Base-by-base conservation (phyloP, 306 rosid species). In the Malus fusca region DNA sequence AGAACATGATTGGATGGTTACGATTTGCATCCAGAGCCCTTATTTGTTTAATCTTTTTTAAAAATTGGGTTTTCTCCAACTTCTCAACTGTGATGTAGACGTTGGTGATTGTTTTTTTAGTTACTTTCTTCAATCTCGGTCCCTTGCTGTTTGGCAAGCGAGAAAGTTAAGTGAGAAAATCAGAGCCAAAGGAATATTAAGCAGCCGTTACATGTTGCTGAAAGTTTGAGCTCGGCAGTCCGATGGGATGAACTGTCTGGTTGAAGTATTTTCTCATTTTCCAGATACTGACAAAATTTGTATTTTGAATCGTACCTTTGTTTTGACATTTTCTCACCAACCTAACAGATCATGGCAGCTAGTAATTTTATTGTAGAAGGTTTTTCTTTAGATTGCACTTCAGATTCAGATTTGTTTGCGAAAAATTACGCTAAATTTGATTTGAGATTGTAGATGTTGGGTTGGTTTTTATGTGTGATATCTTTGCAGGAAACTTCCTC, bases 401-500 rank as follows among this genome's bases (percentile, higher is more conserved):
- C 10, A 25, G 67, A 58, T 72, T 75, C n/a, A 51, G 59, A 74
- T 61, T 44, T 46, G 22, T 7, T 4, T 33, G 6, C 1, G 2
- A 14, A 35, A 72, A 33, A 14, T 31, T 22, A 6, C n/a, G 21
- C 44, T 11, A 35, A 37, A 72, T 37, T 1, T 40, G 23, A 23
- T 58, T 13, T 4, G 21, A 35, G 11, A 72, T 18, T 56, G 43
- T 35, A n/a, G 67, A 58, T 9, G 62, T 56, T 56, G 33, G 33
- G n/a, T 60, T 25, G 68, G 43, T 18, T 12, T 60, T 61, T 26
- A 73, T 43, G 43, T 28, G 19, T 74, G 69, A 6, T 60, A 6
- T 74, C 37, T 79, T 68, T 82, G 79, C 86, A 96, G 99, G 99
- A 96, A 85, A 84, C 98, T 56, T 96, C 99, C 40, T 92, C 99